Evolutionary conservation across 2,329 filamentous ascomycete genomes (phyloP), one percentile per base, ranked within the genome.

Genomic region (Fusarium nanum): DNA sequence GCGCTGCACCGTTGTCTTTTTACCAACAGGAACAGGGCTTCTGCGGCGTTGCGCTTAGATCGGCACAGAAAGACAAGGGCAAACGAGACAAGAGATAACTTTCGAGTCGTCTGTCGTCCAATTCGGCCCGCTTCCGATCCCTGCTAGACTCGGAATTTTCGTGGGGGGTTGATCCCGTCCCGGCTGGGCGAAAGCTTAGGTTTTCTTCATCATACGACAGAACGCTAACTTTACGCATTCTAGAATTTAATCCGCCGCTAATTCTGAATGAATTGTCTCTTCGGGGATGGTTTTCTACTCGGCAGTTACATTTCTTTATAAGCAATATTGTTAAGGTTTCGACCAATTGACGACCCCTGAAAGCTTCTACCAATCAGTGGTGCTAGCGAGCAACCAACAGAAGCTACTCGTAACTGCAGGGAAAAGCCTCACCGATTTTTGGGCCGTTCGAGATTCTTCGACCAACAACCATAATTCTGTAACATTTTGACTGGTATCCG

Each of bases 181-280:
- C 70, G 70, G 27, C 66, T 70, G 42, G 69, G 62, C 66, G 40
- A 70, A 61, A 61, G 54, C 69, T 72, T 65, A 56, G 45, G 40
- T 40, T 45, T 22, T 41, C n/a, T 12, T 32, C 8, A 37, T 64
- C 63, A 58, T 56, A 60, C 58, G 62, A 72, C 60, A 41, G 41
- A 14, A 18, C 18, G 28, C 45, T 64, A 23, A 40, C 27, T 37
- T 18, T 5, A 34, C 7, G 10, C 14, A 44, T 32, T 56, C 42
- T 44, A 57, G 48, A 49, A 23, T 16, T 6, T 32, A 16, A 32
- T 32, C 13, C 30, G 30, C 30, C 34, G 10, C 34, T 37, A 37
- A 37, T 7, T 37, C 9, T 37, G 10, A 37, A 37, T 37, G 18
- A 37, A n/a, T 37, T 37, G 10, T n/a, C 3, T 37, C 6, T n/a